phyloP scores from a whole-genome alignment of 163 green algal genomes.

The Botryococcus braunii region DNA sequence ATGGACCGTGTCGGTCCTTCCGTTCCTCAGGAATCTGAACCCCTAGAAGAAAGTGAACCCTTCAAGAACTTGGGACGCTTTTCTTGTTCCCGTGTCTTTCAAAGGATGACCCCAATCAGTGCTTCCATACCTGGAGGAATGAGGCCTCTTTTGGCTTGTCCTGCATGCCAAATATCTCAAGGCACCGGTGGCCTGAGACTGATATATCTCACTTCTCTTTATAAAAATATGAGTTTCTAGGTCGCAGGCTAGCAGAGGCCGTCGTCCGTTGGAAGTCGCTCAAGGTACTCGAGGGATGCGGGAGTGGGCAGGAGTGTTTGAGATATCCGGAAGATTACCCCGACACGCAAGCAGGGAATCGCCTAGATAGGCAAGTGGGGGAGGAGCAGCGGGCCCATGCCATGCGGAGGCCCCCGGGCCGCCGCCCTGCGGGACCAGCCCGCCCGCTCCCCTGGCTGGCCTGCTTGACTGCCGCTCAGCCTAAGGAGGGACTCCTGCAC shows the following conservation, averaged over 20 bases:
- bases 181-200: too few relatives aligned
- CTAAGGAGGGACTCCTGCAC: too few relatives aligned
- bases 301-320: not conserved
- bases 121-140: too few relatives aligned
- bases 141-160: too few relatives aligned
- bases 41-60: too few relatives aligned
- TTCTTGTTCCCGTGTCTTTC: too few relatives aligned
- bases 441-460: not conserved
- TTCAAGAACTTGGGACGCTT: too few relatives aligned
- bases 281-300: not conserved
- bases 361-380: not conserved
- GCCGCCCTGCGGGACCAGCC: not conserved
- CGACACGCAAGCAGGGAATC: constrained; percentile 14
- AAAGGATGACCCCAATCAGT: too few relatives aligned
- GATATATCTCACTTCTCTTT: too few relatives aligned
- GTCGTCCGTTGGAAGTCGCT: not conserved
- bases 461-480: not conserved
- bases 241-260: not conserved
- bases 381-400: not conserved
- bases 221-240: not conserved
- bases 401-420: not conserved
- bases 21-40: too few relatives aligned
- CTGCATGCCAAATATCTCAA: too few relatives aligned
- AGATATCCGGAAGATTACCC: constrained; percentile 31
- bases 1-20: too few relatives aligned